Percentiles rank a stretch among this genome's conserved stretches.
Conservation (phyloP, 2,329 filamentous ascomycete species). For the Colletotrichum neosansevieriae region DNA sequence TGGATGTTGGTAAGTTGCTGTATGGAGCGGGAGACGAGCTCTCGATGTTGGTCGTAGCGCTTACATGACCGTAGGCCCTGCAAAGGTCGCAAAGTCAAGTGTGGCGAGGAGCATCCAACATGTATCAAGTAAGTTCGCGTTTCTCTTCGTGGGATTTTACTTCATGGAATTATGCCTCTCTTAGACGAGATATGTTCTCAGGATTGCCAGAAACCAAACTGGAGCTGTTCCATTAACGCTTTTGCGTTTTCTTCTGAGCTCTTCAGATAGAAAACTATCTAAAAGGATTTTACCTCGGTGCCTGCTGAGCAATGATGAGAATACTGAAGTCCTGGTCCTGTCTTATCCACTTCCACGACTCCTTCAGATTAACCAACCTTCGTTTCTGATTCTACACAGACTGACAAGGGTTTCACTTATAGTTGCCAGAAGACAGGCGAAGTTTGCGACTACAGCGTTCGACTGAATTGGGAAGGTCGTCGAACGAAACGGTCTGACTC, state of each 20-base stretch:
- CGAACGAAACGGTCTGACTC: conserved; percentile 67
- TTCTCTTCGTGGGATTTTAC: conserved; percentile 15
- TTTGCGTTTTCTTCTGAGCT: too few species aligned
- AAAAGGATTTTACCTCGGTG: too few species aligned
- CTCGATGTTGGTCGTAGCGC: background rate
- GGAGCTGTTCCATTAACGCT: too few species aligned
- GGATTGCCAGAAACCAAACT: too few species aligned
- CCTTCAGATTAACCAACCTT: too few species aligned
- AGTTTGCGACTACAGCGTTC: conserved; percentile 83
- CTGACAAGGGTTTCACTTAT: background rate
- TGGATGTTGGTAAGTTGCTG: conserved; percentile 57
- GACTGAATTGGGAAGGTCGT: conserved; percentile 84
- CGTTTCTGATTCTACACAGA: background rate
- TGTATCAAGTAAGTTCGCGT: conserved; percentile 69
- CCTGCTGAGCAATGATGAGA: too few species aligned
- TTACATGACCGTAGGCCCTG: conserved; percentile 73
- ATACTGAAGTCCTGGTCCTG: too few species aligned
- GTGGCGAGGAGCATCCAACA: conserved; percentile 80
- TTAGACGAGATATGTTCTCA: too few species aligned
- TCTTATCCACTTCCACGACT: background rate
- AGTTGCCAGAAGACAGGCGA: conserved; percentile 78
- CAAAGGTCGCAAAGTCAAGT: conserved; percentile 80
- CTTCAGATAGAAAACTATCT: too few species aligned
- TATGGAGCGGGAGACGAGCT: background rate
- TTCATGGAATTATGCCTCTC: too few species aligned